phyloP scores from a whole-genome alignment of 345 rosid genomes.

The Arabidopsis arenosa region DNA sequence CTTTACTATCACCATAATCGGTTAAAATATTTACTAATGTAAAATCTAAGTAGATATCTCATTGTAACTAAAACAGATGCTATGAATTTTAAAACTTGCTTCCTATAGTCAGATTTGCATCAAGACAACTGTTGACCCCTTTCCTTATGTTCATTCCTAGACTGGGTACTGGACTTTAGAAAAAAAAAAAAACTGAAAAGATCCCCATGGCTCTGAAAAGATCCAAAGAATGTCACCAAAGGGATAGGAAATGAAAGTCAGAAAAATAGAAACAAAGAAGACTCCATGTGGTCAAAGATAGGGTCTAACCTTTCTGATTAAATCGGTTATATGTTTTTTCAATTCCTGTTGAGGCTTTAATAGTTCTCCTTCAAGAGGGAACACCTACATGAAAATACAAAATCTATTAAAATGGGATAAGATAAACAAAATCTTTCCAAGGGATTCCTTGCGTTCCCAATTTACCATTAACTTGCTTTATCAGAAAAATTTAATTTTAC shows the following conservation, averaged over 20 bases:
- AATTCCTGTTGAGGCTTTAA: slow-evolving; percentile 93
- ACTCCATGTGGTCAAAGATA: slow-evolving; percentile 1
- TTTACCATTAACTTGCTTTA: background rate
- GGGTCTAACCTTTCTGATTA: slow-evolving; percentile 71
- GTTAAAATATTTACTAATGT: slow-evolving; percentile 1
- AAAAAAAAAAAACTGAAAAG: slow-evolving; percentile 36
- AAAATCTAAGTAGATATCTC: background rate
- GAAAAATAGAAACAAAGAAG: background rate
- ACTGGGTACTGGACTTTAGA: background rate
- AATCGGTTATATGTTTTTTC: slow-evolving; percentile 88
- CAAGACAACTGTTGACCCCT: slow-evolving; percentile 20
- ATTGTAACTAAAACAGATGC: background rate
- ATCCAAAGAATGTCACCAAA: slow-evolving; percentile 7
- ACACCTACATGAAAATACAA: slow-evolving; percentile 58
- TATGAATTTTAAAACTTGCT: slow-evolving; percentile 4
- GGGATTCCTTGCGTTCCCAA: background rate
- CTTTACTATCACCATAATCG: slow-evolving; percentile 8
- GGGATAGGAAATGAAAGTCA: background rate
- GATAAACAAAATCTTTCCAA: slow-evolving; percentile 15
- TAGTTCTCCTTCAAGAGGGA: slow-evolving; percentile 79
- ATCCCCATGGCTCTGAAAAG: slow-evolving; percentile 75
- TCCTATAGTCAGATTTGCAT: slow-evolving; percentile 12
- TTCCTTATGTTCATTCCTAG: slow-evolving; percentile 6
- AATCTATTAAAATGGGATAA: slow-evolving; percentile 15
- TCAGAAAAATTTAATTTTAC: background rate